Percentiles rank a stretch among this genome's conserved stretches.
These are phyloP conservation scores for Lipomyces starkeyi DNA, from an alignment of 805 yeast genomes.

Conservation along the genomic window DNA sequence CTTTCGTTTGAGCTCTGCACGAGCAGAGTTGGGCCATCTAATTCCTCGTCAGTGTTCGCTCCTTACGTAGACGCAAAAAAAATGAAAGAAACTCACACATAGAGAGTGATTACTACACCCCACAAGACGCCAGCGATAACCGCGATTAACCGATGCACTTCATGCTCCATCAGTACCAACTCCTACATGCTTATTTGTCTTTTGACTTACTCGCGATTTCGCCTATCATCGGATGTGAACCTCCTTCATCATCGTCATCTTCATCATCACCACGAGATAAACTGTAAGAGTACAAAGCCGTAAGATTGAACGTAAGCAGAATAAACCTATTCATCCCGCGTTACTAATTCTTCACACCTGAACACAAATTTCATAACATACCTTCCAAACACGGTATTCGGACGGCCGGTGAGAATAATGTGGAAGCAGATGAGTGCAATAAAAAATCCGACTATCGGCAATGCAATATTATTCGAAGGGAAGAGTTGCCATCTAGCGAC, in stretches of 20 bases:
- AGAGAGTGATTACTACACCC: constrained; percentile 72
- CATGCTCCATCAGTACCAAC: background rate
- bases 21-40: constrained; percentile 69
- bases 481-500: constrained; percentile 57
- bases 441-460: constrained; percentile 57
- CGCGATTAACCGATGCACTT: constrained; percentile 70
- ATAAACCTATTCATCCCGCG: constrained; percentile 55
- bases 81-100: constrained; percentile 13
- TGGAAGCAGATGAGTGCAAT: constrained; percentile 52
- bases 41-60: constrained; percentile 63
- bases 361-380: background rate
- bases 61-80: constrained; percentile 45
- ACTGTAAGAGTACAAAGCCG: constrained; percentile 76
- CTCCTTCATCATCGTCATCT: constrained; percentile 71
- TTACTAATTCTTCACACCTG: constrained; percentile 58
- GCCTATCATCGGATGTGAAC: constrained; percentile 67
- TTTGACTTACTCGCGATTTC: constrained; percentile 62
- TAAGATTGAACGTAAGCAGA: constrained; percentile 74
- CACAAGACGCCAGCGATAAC: constrained; percentile 75
- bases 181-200: background rate
- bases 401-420: constrained; percentile 66
- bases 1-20: constrained; percentile 68
- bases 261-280: constrained; percentile 60
- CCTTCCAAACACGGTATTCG: constrained; percentile 52
- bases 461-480: constrained; percentile 59